Percentiles rank a stretch among this genome's conserved stretches.
phyloP scores from a whole-genome alignment of 768 basidiomycete species.

The Albatrellus ellisii region DNA sequence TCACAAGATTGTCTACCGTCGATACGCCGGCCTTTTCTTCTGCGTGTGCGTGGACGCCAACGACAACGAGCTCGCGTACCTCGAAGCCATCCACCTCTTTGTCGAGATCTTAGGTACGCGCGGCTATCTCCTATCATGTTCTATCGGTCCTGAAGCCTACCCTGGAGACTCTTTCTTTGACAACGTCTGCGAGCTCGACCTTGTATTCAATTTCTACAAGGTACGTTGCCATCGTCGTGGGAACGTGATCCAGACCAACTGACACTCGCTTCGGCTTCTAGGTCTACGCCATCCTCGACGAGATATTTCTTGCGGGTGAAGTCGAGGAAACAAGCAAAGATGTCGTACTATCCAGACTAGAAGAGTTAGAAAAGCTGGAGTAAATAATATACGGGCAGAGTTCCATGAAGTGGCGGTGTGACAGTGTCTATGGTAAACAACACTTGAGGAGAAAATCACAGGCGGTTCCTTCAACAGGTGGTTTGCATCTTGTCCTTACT shows the following conservation, averaged over 20 bases:
- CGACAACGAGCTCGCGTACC: conserved; percentile 94
- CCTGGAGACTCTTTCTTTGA: conserved; percentile 88
- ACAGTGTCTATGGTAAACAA: no score
- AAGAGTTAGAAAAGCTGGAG: conserved; percentile 89
- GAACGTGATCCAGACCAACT: no score
- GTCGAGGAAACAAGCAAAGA: conserved; percentile 98
- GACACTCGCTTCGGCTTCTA: no score
- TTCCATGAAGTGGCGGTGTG: no score
- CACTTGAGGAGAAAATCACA: no score
- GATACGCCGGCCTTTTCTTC: conserved; percentile 97
- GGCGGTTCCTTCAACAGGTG: no score
- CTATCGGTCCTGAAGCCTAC: conserved; percentile 5
- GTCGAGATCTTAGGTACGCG: conserved; percentile 88
- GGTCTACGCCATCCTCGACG: conserved; percentile 98
- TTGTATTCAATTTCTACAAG: conserved; percentile 99
- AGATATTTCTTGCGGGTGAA: conserved; percentile 96
- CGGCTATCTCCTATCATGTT: neutral
- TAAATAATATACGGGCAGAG: no score
- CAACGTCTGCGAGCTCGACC: conserved; percentile 95
- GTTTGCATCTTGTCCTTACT: no score
- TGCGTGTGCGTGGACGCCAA: conserved; percentile 96
- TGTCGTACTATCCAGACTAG: conserved; percentile 82
- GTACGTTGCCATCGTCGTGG: conserved; percentile 28
- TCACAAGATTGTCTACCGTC: conserved; percentile 93
- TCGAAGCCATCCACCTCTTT: conserved; percentile 96